Base-by-base conservation (phyloP, 352 stramenopile genomes). In the Halophytophthora batemanensis region DNA sequence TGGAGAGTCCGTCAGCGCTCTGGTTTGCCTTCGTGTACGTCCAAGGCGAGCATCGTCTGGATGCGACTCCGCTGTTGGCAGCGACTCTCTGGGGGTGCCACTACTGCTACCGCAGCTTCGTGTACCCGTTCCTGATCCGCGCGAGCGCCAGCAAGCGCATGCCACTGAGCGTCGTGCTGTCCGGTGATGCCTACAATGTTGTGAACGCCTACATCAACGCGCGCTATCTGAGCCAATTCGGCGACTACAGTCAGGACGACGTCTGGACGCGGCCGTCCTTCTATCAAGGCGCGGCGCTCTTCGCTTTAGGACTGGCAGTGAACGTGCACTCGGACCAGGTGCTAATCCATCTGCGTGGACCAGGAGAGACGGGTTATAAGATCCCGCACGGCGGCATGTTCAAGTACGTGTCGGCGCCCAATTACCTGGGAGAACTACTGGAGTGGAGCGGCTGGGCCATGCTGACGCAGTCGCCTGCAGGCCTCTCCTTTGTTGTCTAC, bases 131-230 rank as follows among this genome's bases (percentile, higher is more conserved):
- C 64, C 64, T 86, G 38, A 87, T 90, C 53, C 70, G 69, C 17
- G 50, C 59, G 38, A 71, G 56, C 59, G 67, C 47, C 31, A 45
- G 67, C 46, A 87, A 88, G 49, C 63, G 55, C 36, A 88, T 90
- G 74, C 79, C 79, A 12, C 36, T 88, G 40, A 74, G 61, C 5
- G 62, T 90, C 18, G 59, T 82, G 57, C 64, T 86, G 18, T 49
- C 53, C 0, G 79, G 71, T 4, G 71, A 77, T 49, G 68, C 71
- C 34, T 90, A 84, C 64, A 90, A 90, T 50, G 14, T 77, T 19
- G 71, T 90, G 44, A 90, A 90, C 50, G 72, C 77, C 15, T 85
- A 84, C 53, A 59, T 88, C 39, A 90, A 90, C 56, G 79, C 74
- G 13, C 65, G 75, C 35, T 79, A 86, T 45, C 47, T 90, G 53